Conservation (phyloP, 768 basidiomycete genomes). For the Phaeotremella fagi region DNA sequence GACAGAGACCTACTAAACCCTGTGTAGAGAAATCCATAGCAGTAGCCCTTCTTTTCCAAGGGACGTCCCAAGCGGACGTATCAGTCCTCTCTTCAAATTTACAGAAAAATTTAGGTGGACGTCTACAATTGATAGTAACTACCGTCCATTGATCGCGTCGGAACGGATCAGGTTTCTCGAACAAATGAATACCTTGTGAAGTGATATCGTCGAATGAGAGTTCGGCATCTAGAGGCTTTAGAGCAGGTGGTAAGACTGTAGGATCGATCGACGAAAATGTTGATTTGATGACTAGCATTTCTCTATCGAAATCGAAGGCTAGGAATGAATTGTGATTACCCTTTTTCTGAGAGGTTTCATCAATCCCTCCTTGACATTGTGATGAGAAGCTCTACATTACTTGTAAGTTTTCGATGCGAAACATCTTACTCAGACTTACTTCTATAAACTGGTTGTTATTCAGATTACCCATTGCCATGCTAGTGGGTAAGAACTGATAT, state of each 20-base stretch:
- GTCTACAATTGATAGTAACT: conserved; percentile 33
- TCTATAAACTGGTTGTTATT: conserved; percentile 25
- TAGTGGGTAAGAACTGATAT: conserved; percentile 31
- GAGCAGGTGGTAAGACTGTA: conserved; percentile 20
- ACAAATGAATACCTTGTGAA: conserved; percentile 30
- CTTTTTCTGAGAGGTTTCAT: no score
- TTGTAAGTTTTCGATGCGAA: no score
- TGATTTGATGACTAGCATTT: conserved; percentile 27
- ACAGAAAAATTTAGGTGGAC: conserved; percentile 39
- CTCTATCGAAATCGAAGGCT: conserved; percentile 34
- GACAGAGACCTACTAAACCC: conserved; percentile 19
- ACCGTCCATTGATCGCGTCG: conserved; percentile 12
- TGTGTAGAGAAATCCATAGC: conserved; percentile 37
- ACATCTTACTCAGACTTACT: conserved; percentile 7
- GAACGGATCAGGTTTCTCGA: neutral
- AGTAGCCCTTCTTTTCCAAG: conserved; percentile 30
- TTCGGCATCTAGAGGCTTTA: conserved; percentile 36
- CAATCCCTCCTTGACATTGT: no score
- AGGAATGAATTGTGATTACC: conserved; percentile 21
- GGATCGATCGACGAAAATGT: conserved; percentile 10
- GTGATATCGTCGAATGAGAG: conserved; percentile 41
- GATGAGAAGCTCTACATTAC: no score
- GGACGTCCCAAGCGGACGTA: neutral
- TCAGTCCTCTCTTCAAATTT: conserved; percentile 24
- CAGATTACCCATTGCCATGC: conserved; percentile 35